Evolutionary conservation across 2,329 filamentous ascomycete genomes (phyloP), one percentile per base, ranked within the genome.

Genomic region (Zymoseptoria crescenta): DNA sequence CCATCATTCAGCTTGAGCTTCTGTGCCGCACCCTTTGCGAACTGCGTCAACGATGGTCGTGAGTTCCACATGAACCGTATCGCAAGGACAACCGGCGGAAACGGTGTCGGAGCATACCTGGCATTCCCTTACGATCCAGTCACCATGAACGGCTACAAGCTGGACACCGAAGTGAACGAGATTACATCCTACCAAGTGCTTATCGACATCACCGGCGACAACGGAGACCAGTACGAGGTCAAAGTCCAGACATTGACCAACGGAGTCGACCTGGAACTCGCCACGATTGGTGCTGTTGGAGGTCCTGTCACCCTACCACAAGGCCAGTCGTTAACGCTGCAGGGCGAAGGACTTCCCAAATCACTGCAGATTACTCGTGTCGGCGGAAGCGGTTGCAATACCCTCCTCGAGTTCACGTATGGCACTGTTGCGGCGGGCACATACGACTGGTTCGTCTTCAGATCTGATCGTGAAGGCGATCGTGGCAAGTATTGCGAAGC

Each of bases 21-120:
- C 52, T 57, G 58, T 48, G 49, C 45, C 4, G 13, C 51, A 8
- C 55, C 55, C 4, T 60, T 20, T 45, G 52, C 53, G 2, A 54
- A 54, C 28, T 60, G 58, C 27, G n/a, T 51, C 7, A 60, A 60
- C 28, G 58, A 60, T 29, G 55, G 58, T 27, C 55, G 58, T 21
- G 50, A 60, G 50, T 60, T 60, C 29, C 52, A 60, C 45, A 55
- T 60, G 58, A 24, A 28, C 2, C 30, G 56, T 3, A 52, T 57
- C 45, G n/a, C 28, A 10, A 20, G 35, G 3, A 35, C 51, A 7
- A 10, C 4, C 8, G 24, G 51, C 13, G 19, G 54, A 35, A 16
- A 35, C 4, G 20, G 49, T 8, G 51, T 53, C 1, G 56, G 56
- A 24, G 35, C 35, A 4, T 27, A 27, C 49, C 24, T 51, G 24